Evolutionary conservation across 75 land plant genomes (phyloP), one percentile per base, ranked within the genome.

Genomic region (Picea sitchensis): DNA sequence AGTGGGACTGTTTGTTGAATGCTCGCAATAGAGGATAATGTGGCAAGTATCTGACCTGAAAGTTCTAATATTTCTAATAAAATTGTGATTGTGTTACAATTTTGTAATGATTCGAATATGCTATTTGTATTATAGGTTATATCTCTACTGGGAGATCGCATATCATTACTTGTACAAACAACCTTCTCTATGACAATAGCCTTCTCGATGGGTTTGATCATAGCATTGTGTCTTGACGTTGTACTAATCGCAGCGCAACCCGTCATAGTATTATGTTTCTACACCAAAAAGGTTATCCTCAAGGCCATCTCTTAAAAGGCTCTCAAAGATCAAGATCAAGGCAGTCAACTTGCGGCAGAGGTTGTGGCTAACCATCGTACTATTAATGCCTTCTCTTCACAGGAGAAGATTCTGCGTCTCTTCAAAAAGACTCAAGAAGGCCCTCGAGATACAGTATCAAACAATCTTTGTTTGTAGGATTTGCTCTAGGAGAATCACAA

Each of bases 211-310:
- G 91, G 94, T 2, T 79, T 95, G 34, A 82, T 90, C 36, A 89
- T 91, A 44, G 79, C 94, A n/a, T 94, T 94, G 98, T 84, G 84
- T 79, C 83, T 95, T 14, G 98, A 96, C 1, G 1, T 94, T 11
- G 94, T 94, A 32, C 84, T 95, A 73, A 94, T 95, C 1, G 94
- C 96, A 4, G 81, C 89, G 3, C 98, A 95, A 63, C 98, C 96
- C 26, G 57, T 95, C 21, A 61, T 85, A 80, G 87, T 94, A 36
- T 18, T 84, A 18, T 88, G 91, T 79, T 88, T 84, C 87, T 94
- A 92, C 82, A 51, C 76, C 21, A 74, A 86, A 15, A 79, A 82
- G 5, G 90, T 92, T 11, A 83, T 92, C 0, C 90, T 92, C 69
- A 88, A 82, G 61, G 79, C 44, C n/a, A 86, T 93, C 88, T 87